A percentile compares a stretch with the other conserved stretches of the same genome.
Conservation (phyloP, 352 stramenopile species). For the Peronospora farinosa region DNA sequence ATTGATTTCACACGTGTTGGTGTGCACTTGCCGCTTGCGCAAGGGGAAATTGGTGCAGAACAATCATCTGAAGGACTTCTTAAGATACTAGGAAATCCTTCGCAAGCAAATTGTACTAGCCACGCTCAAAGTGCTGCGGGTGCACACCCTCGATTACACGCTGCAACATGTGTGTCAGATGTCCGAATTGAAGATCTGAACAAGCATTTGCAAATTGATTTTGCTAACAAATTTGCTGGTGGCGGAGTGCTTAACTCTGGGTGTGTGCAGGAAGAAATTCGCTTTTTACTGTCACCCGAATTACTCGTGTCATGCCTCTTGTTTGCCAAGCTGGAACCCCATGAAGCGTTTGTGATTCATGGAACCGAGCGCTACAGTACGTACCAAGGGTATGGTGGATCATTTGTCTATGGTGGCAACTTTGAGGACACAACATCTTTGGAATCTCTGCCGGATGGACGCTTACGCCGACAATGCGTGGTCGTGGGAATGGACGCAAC, state of each 20-base stretch:
- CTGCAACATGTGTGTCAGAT: constrained; percentile 28
- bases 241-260: constrained; percentile 65
- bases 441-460: constrained; percentile 4
- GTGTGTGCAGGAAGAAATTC: constrained; percentile 82
- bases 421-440: constrained; percentile 34
- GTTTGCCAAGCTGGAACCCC: constrained; percentile 49
- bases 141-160: constrained; percentile 9
- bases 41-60: not conserved
- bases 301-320: constrained; percentile 60
- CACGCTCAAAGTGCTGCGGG: not conserved
- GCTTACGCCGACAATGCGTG: constrained; percentile 41
- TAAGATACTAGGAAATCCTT: constrained; percentile 3
- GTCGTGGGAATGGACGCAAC: constrained; percentile 71
- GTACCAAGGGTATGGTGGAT: constrained; percentile 57
- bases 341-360: constrained; percentile 69
- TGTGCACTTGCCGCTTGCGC: constrained; percentile 19
- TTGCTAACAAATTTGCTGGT: constrained; percentile 76
- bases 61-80: constrained; percentile 23
- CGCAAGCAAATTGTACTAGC: not conserved
- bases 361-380: constrained; percentile 52
- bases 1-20: constrained; percentile 56
- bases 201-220: constrained; percentile 69
- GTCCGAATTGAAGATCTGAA: constrained; percentile 60
- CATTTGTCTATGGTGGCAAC: constrained; percentile 43
- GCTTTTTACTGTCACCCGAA: constrained; percentile 69